phyloP scores from a whole-genome alignment of 345 rosid genomes.

The Brassica napus region Da-Ae NC_063440.1:9146501-9147000 shows the following conservation, averaged over 20 bases:
- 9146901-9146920: conserved; percentile 41
- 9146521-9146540: background rate
- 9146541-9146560: background rate
- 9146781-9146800: background rate
- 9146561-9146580: background rate
- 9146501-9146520: background rate
- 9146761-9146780: background rate
- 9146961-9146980: conserved; percentile 71
- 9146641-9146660: conserved; percentile 13
- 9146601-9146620: background rate
- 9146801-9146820: conserved; percentile 14
- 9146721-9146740: background rate
- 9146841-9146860: conserved; percentile 1
- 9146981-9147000: conserved; percentile 69
- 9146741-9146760: background rate
- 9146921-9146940: conserved; percentile 58
- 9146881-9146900: background rate
- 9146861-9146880: conserved; percentile 3
- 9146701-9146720: background rate
- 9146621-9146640: conserved; percentile 10
- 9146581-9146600: background rate
- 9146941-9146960: conserved; percentile 57
- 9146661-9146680: background rate
- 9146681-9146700: background rate
- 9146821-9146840: conserved; percentile 7